Base-by-base conservation (phyloP, 345 rosid genomes). In the Lumnitzera littorea region DNA sequence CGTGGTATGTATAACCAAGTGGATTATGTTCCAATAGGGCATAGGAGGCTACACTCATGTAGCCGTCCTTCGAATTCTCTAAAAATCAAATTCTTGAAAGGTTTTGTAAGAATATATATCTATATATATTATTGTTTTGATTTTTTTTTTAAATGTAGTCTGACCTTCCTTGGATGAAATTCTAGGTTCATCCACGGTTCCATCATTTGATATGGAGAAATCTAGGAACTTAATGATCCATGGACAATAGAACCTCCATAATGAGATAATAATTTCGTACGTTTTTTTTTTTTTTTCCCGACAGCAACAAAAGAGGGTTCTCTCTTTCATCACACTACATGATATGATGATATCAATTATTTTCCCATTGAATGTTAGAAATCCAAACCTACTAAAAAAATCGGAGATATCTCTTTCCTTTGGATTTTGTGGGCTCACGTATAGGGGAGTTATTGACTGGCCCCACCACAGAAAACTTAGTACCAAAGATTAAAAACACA, bases 371-470 rank as follows among this genome's bases (percentile, higher is more conserved):
- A 49, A 56, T 15, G 27, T 48, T 16, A 15, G 50, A 56, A 53
- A 53, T 53, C 55, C 67, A 78, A 60, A 74, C 61, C 66, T 64
- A 36, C 66, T 73, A 61, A 58, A 58, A 76, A 69, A 69, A 63
- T 62, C 58, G 71, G 73, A 74, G 77, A 82, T 73, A 59, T 72
- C 76, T 75, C 80, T 78, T 80, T 80, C 84, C 69, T 57, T 63
- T 61, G 76, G 88, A 85, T 82, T 75, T 81, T 75, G 87, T 84
- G 79, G 86, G 84, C 63, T 62, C 57, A 12, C 43, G 7, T 36
- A 36, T 36, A 36, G 5, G 65, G 69, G 50, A 57, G 50, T 53
- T 47, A 60, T 53, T 36, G 56, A 71, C 67, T 63, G 76, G 81
- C 72, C 24, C 75, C 85, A 63, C 69, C 72, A 62, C 57, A 41